Evolutionary conservation across 2,329 filamentous ascomycete species (phyloP).

Genomic region (Alternaria gaisen): DNA sequence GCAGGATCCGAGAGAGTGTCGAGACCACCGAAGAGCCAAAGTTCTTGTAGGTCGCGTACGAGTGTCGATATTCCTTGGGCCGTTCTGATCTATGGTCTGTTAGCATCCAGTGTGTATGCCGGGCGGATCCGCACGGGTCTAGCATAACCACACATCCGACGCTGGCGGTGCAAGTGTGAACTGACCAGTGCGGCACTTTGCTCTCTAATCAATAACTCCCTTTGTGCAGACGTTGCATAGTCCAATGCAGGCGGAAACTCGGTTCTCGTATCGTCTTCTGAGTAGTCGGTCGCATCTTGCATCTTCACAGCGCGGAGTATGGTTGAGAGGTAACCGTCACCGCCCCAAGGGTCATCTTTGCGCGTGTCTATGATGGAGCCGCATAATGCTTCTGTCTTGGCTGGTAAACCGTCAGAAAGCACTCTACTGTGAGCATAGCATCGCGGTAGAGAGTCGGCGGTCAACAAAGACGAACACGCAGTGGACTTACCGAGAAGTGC

Average conservation of each 20-base stretch:
- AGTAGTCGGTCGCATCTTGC: slow-evolving; percentile 48
- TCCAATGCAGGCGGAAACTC: slow-evolving; percentile 52
- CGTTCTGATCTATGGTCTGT: slow-evolving; percentile 59
- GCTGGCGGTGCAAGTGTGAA: background rate
- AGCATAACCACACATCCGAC: background rate
- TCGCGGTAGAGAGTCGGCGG: background rate
- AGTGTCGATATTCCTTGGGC: slow-evolving; percentile 69
- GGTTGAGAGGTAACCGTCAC: slow-evolving; percentile 59
- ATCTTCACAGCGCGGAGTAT: slow-evolving; percentile 63
- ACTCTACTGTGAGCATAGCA: no score
- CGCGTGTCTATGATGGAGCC: slow-evolving; percentile 59
- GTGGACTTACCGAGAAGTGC: slow-evolving; percentile 45
- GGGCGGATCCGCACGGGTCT: background rate
- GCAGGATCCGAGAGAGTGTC: slow-evolving; percentile 59
- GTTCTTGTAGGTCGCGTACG: slow-evolving; percentile 70
- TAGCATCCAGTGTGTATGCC: background rate
- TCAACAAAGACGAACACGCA: background rate
- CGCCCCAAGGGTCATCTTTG: slow-evolving; percentile 31
- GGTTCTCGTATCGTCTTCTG: slow-evolving; percentile 13
- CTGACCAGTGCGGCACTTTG: slow-evolving; percentile 67
- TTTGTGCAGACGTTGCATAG: slow-evolving; percentile 64
- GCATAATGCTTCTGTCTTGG: slow-evolving; percentile 52
- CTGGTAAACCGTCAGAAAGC: slow-evolving; percentile 30
- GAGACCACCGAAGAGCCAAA: slow-evolving; percentile 72
- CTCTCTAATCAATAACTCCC: slow-evolving; percentile 66